phyloP scores from a whole-genome alignment of 352 stramenopile species.

The Globisporangium orthogonon region DNA sequence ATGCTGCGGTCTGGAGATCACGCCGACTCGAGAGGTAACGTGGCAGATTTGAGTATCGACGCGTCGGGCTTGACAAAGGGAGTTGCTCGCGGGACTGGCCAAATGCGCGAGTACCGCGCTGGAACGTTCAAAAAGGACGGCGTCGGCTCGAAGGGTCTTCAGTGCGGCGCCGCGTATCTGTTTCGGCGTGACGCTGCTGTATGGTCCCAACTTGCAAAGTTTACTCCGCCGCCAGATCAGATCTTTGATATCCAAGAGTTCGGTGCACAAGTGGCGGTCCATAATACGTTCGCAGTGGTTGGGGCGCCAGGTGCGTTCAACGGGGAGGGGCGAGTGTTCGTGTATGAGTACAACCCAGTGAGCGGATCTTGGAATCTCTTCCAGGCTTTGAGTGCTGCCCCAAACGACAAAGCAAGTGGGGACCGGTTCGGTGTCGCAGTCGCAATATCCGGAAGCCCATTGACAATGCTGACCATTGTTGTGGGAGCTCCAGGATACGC shows the following conservation, averaged over 20 bases:
- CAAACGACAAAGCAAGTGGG: slow-evolving; percentile 31
- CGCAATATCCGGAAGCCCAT: slow-evolving; percentile 40
- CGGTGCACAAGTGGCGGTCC: slow-evolving; percentile 37
- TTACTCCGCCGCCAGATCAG: slow-evolving; percentile 30
- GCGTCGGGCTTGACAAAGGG: slow-evolving; percentile 34
- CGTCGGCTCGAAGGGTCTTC: slow-evolving; percentile 45
- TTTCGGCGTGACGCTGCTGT: slow-evolving; percentile 32
- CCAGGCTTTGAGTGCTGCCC: slow-evolving; percentile 47
- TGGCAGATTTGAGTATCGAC: slow-evolving; percentile 51
- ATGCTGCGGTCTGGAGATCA: slow-evolving; percentile 51
- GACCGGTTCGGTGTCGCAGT: slow-evolving; percentile 73
- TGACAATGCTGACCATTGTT: slow-evolving; percentile 39
- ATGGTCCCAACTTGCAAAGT: slow-evolving; percentile 56
- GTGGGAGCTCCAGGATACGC: slow-evolving; percentile 70
- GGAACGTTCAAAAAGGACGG: slow-evolving; percentile 65
- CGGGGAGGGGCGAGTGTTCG: slow-evolving; percentile 58
- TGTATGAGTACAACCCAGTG: slow-evolving; percentile 61
- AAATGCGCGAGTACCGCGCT: slow-evolving; percentile 45
- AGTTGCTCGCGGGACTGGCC: slow-evolving; percentile 15
- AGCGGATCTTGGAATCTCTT: slow-evolving; percentile 47
- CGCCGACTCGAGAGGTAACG: slow-evolving; percentile 43
- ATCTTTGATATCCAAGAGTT: slow-evolving; percentile 52
- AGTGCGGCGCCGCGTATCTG: slow-evolving; percentile 67
- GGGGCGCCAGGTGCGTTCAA: slow-evolving; percentile 50
- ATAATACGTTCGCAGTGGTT: slow-evolving; percentile 45